Conservation (phyloP, 1,139 yeast genomes). For the Candida glucosophila region DNA sequence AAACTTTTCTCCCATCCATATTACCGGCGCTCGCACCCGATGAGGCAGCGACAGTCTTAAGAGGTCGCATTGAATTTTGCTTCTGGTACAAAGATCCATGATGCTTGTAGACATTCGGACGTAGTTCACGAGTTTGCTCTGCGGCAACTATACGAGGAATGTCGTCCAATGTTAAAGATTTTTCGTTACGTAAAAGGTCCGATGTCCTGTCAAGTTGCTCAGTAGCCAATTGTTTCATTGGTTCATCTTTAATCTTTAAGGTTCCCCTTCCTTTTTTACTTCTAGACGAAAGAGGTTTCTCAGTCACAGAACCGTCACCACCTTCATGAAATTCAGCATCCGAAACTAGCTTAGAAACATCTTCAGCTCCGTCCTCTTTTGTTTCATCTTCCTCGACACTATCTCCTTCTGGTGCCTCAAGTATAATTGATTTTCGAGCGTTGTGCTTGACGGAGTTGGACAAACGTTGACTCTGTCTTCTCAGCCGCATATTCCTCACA, state of each 20-base stretch:
- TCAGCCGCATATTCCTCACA: constrained; percentile 67
- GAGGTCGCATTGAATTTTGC: constrained; percentile 28
- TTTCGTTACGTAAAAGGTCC: constrained; percentile 68
- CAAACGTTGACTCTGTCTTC: constrained; percentile 60
- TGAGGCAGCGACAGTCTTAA: constrained; percentile 34
- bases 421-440: constrained; percentile 35
- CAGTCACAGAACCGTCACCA: constrained; percentile 22
- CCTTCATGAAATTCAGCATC: constrained; percentile 6
- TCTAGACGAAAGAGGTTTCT: constrained; percentile 2
- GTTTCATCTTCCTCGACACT: constrained; percentile 16
- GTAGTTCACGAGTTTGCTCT: constrained; percentile 88
- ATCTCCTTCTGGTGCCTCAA: constrained; percentile 51
- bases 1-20: neutral
- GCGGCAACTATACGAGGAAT: constrained; percentile 96
- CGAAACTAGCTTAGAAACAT: constrained; percentile 41
- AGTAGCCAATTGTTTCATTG: constrained; percentile 22
- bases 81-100: constrained; percentile 42
- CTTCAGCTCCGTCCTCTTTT: constrained; percentile 11
- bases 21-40: constrained; percentile 7
- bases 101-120: constrained; percentile 79
- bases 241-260: constrained; percentile 39
- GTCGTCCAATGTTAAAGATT: constrained; percentile 86
- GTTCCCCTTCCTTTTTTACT: constrained; percentile 10
- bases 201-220: constrained; percentile 46
- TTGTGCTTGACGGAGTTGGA: constrained; percentile 46